Percentiles rank a stretch among this genome's conserved stretches.
These are phyloP conservation scores for Picochlorum sp. DNA, from an alignment of 139 green algal genomes.

Conservation along the genomic window DNA sequence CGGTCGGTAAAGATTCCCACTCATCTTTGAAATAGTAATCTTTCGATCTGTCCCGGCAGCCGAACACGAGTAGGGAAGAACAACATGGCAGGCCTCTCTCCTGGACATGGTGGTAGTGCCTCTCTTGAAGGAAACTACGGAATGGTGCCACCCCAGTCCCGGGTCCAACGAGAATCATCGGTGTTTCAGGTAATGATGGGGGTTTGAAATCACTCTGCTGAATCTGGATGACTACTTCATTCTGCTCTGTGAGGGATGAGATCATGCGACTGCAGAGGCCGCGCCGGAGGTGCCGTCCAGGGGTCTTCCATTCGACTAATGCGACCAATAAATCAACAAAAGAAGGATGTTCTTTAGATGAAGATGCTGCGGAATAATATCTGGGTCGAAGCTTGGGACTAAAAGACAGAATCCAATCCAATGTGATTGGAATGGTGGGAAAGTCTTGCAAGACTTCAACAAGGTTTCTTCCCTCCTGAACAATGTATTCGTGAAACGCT, in stretches of 20 bases:
- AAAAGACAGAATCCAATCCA: slow-evolving; percentile 75
- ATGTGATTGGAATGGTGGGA: slow-evolving; percentile 37
- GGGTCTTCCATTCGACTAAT: slow-evolving; percentile 62
- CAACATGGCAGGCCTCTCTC: neutral
- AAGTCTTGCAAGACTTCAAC: slow-evolving; percentile 90
- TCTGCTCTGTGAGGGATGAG: slow-evolving; percentile 31
- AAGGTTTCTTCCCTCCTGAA: slow-evolving; percentile 39
- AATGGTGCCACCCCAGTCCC: slow-evolving; percentile 84
- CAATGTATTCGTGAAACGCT: slow-evolving; percentile 54
- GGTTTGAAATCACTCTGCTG: slow-evolving; percentile 59
- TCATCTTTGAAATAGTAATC: slow-evolving; percentile 81
- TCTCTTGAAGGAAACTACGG: slow-evolving; percentile 66
- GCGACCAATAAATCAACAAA: slow-evolving; percentile 68
- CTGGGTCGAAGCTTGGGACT: slow-evolving; percentile 67
- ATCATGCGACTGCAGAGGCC: slow-evolving; percentile 83
- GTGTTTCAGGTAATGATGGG: slow-evolving; percentile 29
- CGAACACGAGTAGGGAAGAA: slow-evolving; percentile 73
- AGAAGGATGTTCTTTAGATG: slow-evolving; percentile 36
- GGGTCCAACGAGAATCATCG: slow-evolving; percentile 69
- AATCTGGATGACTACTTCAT: slow-evolving; percentile 59
- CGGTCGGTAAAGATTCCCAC: slow-evolving; percentile 42
- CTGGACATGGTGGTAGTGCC: slow-evolving; percentile 12
- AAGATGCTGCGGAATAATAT: slow-evolving; percentile 83
- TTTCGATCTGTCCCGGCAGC: slow-evolving; percentile 52
- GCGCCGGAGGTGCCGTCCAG: slow-evolving; percentile 22